Percentiles rank a stretch among this genome's conserved stretches.
phyloP scores from a whole-genome alignment of 495 filamentous ascomycete species.

The Halenospora varia region DNA sequence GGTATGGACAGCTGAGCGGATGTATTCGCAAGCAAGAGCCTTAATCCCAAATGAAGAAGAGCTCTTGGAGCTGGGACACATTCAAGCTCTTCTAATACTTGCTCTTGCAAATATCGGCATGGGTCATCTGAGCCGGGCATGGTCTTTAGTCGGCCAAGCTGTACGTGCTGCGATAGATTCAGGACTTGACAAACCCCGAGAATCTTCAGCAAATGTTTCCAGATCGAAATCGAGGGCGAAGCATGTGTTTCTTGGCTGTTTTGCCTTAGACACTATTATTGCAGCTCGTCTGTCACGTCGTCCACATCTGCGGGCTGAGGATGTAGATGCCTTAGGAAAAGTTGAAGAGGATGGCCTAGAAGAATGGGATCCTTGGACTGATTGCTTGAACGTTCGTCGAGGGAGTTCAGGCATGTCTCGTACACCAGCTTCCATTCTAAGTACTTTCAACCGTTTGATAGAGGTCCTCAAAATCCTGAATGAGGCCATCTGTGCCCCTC shows the following conservation, averaged over 20 bases:
- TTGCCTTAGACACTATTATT: slow-evolving; percentile 61
- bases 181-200: slow-evolving; percentile 36
- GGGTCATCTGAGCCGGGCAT: slow-evolving; percentile 50
- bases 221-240: slow-evolving; percentile 33
- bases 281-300: slow-evolving; percentile 49
- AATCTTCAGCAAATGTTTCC: slow-evolving; percentile 11
- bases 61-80: slow-evolving; percentile 53
- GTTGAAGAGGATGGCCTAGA: slow-evolving; percentile 63
- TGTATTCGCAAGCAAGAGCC: slow-evolving; percentile 54
- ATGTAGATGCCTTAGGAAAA: slow-evolving; percentile 39
- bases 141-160: slow-evolving; percentile 59
- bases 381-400: slow-evolving; percentile 42
- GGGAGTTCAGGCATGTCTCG: slow-evolving; percentile 33
- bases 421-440: slow-evolving; percentile 53
- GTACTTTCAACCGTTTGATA: slow-evolving; percentile 58
- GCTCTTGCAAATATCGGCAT: slow-evolving; percentile 55
- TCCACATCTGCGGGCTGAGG: slow-evolving; percentile 48
- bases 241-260: slow-evolving; percentile 57
- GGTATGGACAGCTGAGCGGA: slow-evolving; percentile 33
- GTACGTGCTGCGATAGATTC: slow-evolving; percentile 53
- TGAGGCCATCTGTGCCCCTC: slow-evolving; percentile 12
- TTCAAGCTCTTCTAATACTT: slow-evolving; percentile 61
- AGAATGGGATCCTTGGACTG: slow-evolving; percentile 69
- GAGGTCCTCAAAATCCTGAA: slow-evolving; percentile 41
- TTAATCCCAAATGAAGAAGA: slow-evolving; percentile 58